Base-by-base conservation (phyloP, 345 rosid genomes). In the Arabidopsis suecica region DNA sequence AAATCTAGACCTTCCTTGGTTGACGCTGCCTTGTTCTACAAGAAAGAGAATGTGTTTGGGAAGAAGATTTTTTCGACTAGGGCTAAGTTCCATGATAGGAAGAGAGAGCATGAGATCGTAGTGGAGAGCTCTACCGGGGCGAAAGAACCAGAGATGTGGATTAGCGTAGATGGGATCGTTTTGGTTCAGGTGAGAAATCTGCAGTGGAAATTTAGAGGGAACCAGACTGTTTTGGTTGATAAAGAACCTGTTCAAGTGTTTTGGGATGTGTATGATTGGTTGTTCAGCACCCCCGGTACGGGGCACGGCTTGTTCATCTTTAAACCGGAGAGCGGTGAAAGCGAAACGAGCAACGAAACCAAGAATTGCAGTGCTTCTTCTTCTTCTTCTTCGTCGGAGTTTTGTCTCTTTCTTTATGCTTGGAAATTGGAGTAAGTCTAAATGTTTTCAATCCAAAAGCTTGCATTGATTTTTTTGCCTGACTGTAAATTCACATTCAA, bases 201-300 rank as follows among this genome's bases (percentile, higher is more conserved):
- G 84, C 96, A 94, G 44, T 94, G 98, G 98, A 91, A 91, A 70
- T 94, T 91, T 79, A 81, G 98, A 40, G 98, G 97, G 58, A 94
- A 94, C 78, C 89, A 94, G 57, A 90, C 91, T 0, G 91, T 94
- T 61, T 20, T 86, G 73, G 88, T 90, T 7, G 90, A 89, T 61
- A 86, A 83, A 73, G 90, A 88, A 57, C 89, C 87, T 0, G 86
- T 91, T 44, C 94, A 91, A 59, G 93, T 94, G 50, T 81, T 84
- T 71, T 94, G 98, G 98, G 95, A 94, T 48, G 97, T 94, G 40
- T 93, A 94, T 53, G 98, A 94, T 66, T 94, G 98, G 98, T 68
- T 91, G 73, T 94, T 94, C 37, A 81, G 68, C 22, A 69, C 71
- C 60, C 86, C 91, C 0, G 89, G 91, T 11, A 73, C 86, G 0